These are phyloP conservation scores for Kwoniella newhampshirensis DNA, from an alignment of 768 basidiomycete species.

Conservation along the genomic window DNA sequence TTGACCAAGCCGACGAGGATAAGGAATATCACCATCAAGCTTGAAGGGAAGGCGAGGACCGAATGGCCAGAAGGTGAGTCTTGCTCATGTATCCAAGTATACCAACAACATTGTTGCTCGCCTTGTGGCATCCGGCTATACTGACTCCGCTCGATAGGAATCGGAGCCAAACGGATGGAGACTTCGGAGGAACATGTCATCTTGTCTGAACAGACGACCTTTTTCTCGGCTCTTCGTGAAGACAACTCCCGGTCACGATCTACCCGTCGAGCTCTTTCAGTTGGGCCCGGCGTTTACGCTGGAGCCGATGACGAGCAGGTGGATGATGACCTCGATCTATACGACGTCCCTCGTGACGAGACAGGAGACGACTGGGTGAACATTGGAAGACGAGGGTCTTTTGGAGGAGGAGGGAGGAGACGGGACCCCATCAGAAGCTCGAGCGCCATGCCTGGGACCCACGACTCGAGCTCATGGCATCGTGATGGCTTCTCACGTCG, in stretches of 20 bases:
- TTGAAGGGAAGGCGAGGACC: slow-evolving; percentile 69
- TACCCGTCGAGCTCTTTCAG: slow-evolving; percentile 59
- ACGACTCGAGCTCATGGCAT: slow-evolving; percentile 22
- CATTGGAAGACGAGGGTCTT: slow-evolving; percentile 7
- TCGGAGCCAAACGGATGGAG: slow-evolving; percentile 72
- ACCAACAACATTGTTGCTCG: not conserved
- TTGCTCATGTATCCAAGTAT: not conserved
- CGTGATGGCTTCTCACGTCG: slow-evolving; percentile 33
- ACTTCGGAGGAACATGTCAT: slow-evolving; percentile 74
- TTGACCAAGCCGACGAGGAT: slow-evolving; percentile 78
- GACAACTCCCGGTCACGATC: slow-evolving; percentile 44
- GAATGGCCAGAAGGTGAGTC: slow-evolving; percentile 82
- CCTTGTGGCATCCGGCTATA: not conserved
- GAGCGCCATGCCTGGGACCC: slow-evolving; percentile 39
- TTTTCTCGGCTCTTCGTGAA: slow-evolving; percentile 63
- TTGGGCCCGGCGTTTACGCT: slow-evolving; percentile 56
- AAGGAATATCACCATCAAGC: slow-evolving; percentile 75
- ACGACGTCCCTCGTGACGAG: slow-evolving; percentile 24
- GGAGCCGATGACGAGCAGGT: slow-evolving; percentile 27
- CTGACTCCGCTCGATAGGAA: slow-evolving; percentile 49
- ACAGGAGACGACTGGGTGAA: slow-evolving; percentile 18
- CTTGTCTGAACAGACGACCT: slow-evolving; percentile 68
- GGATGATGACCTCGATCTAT: slow-evolving; percentile 28
- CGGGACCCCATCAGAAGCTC: slow-evolving; percentile 21
- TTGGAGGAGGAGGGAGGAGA: not conserved